Base-by-base conservation (phyloP, 75 land plant genomes). In the Chamaecyparis obtusa region DNA sequence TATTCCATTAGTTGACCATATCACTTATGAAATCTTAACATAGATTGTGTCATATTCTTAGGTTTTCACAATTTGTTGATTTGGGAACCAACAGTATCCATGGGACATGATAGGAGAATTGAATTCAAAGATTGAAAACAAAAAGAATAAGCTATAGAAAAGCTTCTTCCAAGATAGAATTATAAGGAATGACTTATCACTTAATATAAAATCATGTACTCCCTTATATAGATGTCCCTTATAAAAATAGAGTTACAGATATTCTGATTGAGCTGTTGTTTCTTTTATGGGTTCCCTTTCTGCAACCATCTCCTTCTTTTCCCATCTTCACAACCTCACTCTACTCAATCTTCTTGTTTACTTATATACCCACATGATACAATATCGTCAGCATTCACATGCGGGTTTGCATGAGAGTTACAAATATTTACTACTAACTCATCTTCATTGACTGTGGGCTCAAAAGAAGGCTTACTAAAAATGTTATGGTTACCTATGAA, bases 111-210 rank as follows among this genome's bases (percentile, higher is more conserved):
- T n/a, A n/a, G n/a, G n/a, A n/a, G n/a, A n/a, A n/a, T n/a, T n/a
- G n/a, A n/a, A n/a, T n/a, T n/a, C n/a, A n/a, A n/a, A n/a, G n/a
- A n/a, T n/a, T n/a, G n/a, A n/a, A n/a, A n/a, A n/a, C n/a, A n/a
- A n/a, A n/a, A n/a, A n/a, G n/a, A n/a, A n/a, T n/a, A n/a, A n/a
- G n/a, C n/a, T n/a, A n/a, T n/a, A n/a, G n/a, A n/a, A n/a, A n/a
- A n/a, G n/a, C n/a, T n/a, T 2, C n/a, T n/a, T n/a, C n/a, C n/a
- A n/a, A n/a, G n/a, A n/a, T n/a, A n/a, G n/a, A n/a, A n/a, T n/a
- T n/a, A n/a, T n/a, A n/a, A n/a, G n/a, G 32, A 80, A 27, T 49
- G 83, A 80, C 48, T 27, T 80, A 44, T 80, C 83, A 80, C 49
- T 21, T 49, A 80, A 80, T 80, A 44, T 27, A 80, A 80, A 80